Evolutionary conservation across 1,139 yeast genomes (phyloP), one percentile per base, ranked within the genome.

Genomic region (Candida tetrigidarum): DNA sequence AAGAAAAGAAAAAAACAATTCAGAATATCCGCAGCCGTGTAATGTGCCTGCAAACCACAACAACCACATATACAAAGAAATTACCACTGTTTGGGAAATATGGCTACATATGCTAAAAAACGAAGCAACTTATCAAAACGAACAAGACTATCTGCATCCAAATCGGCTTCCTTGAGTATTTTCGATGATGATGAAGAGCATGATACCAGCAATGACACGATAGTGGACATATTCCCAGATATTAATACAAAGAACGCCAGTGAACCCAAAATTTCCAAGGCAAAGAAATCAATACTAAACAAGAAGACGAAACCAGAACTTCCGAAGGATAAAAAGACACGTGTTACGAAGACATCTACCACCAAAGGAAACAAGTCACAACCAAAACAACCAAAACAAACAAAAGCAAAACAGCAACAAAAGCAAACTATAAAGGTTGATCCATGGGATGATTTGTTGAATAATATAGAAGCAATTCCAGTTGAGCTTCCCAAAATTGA

Each of bases 401-500:
- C 29, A 7, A 15, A 12, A 6, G 28, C 3, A 3, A 9, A 20
- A 12, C 6, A 12, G 7, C 5, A 28, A 37, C 6, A 19, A 8
- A 3, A 22, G 22, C 4, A 20, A 22, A 9, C 28, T 11, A 22
- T 7, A 10, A 22, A 7, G 9, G 32, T 16, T 25, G 45, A 45
- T 37, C 61, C 59, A 2, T 64, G 67, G 69, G 52, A 55, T 19
- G 47, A 45, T 28, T 49, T 64, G 14, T 60, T 62, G 30, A 51
- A 53, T 4, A 53, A 47, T 27, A 51, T 62, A 11, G 49, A 49
- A 9, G 41, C 32, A 3, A 26, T 12, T 18, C 16, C 8, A 32
- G 12, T 16, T 6, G 11, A 34, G 8, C 15, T 37, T 15, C 16
- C 28, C 14, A 34, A 47, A 41, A 37, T 45, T n/a, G 20, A 44